These are phyloP conservation scores for Kluyveromyces nonfermentans DNA, from an alignment of 805 yeast species.

Conservation along the genomic window DNA sequence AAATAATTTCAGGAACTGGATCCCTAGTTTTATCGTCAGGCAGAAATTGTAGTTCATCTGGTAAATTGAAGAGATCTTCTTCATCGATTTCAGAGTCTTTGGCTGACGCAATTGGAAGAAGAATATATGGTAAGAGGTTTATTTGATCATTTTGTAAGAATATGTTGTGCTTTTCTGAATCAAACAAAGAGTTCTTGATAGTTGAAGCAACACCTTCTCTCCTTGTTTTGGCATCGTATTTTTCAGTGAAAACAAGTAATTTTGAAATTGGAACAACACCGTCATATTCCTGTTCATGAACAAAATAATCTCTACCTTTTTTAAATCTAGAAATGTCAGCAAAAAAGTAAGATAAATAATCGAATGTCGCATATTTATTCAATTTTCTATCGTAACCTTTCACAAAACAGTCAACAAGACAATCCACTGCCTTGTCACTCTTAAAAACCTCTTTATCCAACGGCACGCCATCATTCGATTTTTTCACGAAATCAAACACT, in stretches of 20 bases:
- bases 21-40: conserved; percentile 73
- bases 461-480: conserved; percentile 23
- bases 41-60: conserved; percentile 77
- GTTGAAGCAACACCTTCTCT: conserved; percentile 91
- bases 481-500: conserved; percentile 34
- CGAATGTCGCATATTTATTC: conserved; percentile 66
- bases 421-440: conserved; percentile 56
- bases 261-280: conserved; percentile 72
- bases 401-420: conserved; percentile 82
- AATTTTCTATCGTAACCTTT: conserved; percentile 67
- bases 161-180: conserved; percentile 53
- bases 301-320: conserved; percentile 68
- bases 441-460: conserved; percentile 43
- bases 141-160: conserved; percentile 53
- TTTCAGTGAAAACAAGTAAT: conserved; percentile 72
- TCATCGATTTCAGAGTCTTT: conserved; percentile 60
- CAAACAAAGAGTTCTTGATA: conserved; percentile 82
- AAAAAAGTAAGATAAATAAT: conserved; percentile 79
- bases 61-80: conserved; percentile 80
- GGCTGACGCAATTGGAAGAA: conserved; percentile 74
- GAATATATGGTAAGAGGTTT: conserved; percentile 70
- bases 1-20: conserved; percentile 51
- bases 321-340: conserved; percentile 78
- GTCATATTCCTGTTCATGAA: conserved; percentile 64
- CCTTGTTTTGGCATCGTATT: conserved; percentile 66